phyloP scores from a whole-genome alignment of 1,284 basidiomycete species.

The Malassezia obtusa region DNA sequence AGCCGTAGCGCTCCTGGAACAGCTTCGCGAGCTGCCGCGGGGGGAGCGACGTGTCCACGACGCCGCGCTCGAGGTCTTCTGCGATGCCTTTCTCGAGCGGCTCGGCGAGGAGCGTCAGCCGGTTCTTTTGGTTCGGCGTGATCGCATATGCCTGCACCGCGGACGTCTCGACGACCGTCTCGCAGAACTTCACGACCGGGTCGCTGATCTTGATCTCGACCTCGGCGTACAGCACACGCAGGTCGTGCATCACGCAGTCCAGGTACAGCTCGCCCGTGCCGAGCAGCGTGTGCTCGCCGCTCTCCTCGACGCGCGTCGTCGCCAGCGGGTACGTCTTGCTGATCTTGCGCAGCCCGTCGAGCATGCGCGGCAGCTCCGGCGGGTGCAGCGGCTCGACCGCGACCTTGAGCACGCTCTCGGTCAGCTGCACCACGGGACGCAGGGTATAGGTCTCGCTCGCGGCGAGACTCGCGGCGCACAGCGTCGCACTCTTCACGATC shows the following conservation, averaged over 20 bases:
- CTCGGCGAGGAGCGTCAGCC: constrained; percentile 43
- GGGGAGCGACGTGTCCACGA: constrained; percentile 30
- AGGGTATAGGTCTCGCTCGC: constrained; percentile 81
- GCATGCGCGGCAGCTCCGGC: constrained; percentile 95
- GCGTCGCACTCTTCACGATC: constrained; percentile 87
- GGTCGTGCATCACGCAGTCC: constrained; percentile 92
- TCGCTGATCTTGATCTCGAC: constrained; percentile 99
- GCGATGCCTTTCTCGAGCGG: constrained; percentile 45
- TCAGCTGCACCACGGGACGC: constrained; percentile 87
- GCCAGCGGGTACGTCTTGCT: constrained; percentile 96
- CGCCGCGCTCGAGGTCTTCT: constrained; percentile 41
- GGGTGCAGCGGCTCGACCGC: constrained; percentile 96
- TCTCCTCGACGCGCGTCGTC: constrained; percentile 93
- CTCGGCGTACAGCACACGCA: constrained; percentile 83
- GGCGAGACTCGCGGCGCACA: constrained; percentile 48
- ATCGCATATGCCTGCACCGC: constrained; percentile 97
- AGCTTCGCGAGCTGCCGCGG: constrained; percentile 36
- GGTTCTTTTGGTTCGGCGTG: constrained; percentile 85
- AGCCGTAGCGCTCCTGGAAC: constrained; percentile 66
- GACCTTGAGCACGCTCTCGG: constrained; percentile 93
- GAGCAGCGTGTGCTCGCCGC: constrained; percentile 90
- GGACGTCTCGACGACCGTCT: constrained; percentile 95
- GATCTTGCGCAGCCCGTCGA: constrained; percentile 86
- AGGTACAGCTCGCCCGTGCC: constrained; percentile 96
- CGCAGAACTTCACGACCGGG: constrained; percentile 94